phyloP scores from a whole-genome alignment of 2,329 filamentous ascomycete species.

The Fusarium robinianum region DNA sequence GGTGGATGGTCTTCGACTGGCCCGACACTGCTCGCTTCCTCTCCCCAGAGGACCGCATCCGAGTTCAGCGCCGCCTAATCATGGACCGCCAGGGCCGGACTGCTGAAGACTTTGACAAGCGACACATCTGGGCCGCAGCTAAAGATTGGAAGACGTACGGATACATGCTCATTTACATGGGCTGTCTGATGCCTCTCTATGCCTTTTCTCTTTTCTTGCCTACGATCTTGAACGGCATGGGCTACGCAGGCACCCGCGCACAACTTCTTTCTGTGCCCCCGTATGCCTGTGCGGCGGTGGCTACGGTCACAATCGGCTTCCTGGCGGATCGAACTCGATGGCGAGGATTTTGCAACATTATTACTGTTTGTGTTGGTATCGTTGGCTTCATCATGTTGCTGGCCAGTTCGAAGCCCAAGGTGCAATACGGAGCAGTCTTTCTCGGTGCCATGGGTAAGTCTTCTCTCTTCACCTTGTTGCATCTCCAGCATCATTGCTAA shows the following conservation, averaged over 20 bases:
- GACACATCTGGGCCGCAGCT: constrained; percentile 70
- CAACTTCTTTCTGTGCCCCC: constrained; percentile 64
- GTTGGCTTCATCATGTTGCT: constrained; percentile 70
- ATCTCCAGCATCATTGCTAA: rapidly evolving
- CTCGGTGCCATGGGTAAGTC: constrained; percentile 57
- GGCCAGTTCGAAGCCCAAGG: constrained; percentile 53
- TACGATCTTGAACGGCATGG: constrained; percentile 54
- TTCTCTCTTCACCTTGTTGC: rapidly evolving
- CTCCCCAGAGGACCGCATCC: constrained; percentile 64
- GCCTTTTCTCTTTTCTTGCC: constrained; percentile 61
- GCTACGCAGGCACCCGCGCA: constrained; percentile 45
- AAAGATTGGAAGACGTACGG: constrained; percentile 76
- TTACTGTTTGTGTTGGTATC: constrained; percentile 63
- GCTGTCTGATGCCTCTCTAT: constrained; percentile 55
- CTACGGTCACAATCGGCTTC: constrained; percentile 67
- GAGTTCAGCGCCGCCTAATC: constrained; percentile 70
- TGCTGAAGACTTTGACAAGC: constrained; percentile 71
- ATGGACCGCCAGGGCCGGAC: constrained; percentile 69
- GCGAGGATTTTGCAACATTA: constrained; percentile 71
- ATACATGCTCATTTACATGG: constrained; percentile 54
- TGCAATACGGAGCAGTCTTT: constrained; percentile 72
- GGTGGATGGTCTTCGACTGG: constrained; percentile 79
- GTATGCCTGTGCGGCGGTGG: constrained; percentile 62
- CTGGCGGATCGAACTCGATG: constrained; percentile 66
- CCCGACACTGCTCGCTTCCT: constrained; percentile 75